These are phyloP conservation scores for Hypoxylon rubiginosum DNA, from an alignment of 2,329 filamentous ascomycete species.

Conservation along the genomic window DNA sequence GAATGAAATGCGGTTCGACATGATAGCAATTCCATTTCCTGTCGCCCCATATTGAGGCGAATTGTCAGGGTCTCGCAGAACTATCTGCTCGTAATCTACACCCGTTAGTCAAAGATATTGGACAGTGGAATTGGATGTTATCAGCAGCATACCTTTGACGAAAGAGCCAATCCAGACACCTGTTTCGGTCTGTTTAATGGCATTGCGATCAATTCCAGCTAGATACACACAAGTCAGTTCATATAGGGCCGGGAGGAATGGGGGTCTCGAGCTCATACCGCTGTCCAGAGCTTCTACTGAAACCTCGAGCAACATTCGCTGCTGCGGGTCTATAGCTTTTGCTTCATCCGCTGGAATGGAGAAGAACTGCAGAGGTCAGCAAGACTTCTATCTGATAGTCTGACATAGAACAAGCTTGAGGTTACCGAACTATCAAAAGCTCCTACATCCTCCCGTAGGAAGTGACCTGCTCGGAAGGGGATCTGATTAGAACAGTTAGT, in stretches of 20 bases:
- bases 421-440: slow-evolving; percentile 65
- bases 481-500: slow-evolving; percentile 51
- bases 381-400: neutral
- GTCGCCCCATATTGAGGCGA: slow-evolving; percentile 51
- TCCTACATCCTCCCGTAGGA: slow-evolving; percentile 61
- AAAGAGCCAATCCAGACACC: slow-evolving; percentile 48
- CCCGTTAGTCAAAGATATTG: slow-evolving; percentile 17
- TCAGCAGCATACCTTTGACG: slow-evolving; percentile 41
- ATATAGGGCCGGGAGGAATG: neutral
- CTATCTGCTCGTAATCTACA: slow-evolving; percentile 50
- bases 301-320: slow-evolving; percentile 49
- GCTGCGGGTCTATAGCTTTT: slow-evolving; percentile 61
- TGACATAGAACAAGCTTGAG: slow-evolving; percentile 1
- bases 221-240: neutral
- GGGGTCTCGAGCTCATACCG: slow-evolving; percentile 27
- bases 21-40: slow-evolving; percentile 52
- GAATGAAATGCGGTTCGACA: slow-evolving; percentile 59
- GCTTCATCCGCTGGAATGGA: slow-evolving; percentile 64
- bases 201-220: slow-evolving; percentile 43
- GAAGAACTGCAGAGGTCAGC: slow-evolving; percentile 60
- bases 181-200: slow-evolving; percentile 42
- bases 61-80: slow-evolving; percentile 46
- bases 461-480: slow-evolving; percentile 64
- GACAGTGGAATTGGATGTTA: neutral
- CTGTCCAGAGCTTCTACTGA: slow-evolving; percentile 47